Conservation (phyloP, 805 yeast species). For the Priceomyces haplophilus region DNA sequence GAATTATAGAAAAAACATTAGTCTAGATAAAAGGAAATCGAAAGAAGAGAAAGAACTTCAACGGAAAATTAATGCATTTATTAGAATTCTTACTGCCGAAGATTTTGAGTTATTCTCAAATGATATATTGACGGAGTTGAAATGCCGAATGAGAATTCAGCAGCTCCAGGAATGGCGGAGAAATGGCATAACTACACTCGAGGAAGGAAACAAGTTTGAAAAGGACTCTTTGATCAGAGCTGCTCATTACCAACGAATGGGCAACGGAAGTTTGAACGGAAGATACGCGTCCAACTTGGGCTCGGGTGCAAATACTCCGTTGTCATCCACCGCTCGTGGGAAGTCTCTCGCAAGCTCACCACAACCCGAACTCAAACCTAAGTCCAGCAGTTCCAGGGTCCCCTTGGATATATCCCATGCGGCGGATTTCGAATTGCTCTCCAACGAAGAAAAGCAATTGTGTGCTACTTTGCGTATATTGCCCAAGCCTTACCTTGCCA, state of each 20-base stretch:
- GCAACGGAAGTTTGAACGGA: slow-evolving; percentile 28
- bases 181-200: slow-evolving; percentile 81
- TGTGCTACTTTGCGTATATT: slow-evolving; percentile 80
- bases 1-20: slow-evolving; percentile 80
- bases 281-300: slow-evolving; percentile 15
- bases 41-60: slow-evolving; percentile 87
- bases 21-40: slow-evolving; percentile 77
- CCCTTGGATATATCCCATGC: slow-evolving; percentile 73
- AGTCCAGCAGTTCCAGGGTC: slow-evolving; percentile 44
- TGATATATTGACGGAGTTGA: slow-evolving; percentile 74
- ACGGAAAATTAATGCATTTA: slow-evolving; percentile 74
- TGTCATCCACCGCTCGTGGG: slow-evolving; percentile 16
- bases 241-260: slow-evolving; percentile 58
- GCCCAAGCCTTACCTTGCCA: slow-evolving; percentile 92
- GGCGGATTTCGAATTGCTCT: slow-evolving; percentile 75
- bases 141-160: slow-evolving; percentile 74
- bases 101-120: slow-evolving; percentile 76
- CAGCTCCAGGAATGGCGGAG: slow-evolving; percentile 93
- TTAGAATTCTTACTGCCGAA: slow-evolving; percentile 71
- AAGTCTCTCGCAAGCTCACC: slow-evolving; percentile 29
- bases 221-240: slow-evolving; percentile 75
- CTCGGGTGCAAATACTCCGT: slow-evolving; percentile 14
- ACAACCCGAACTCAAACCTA: slow-evolving; percentile 41
- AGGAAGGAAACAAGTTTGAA: slow-evolving; percentile 81
- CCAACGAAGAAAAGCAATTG: slow-evolving; percentile 82